Percentiles rank a stretch among this genome's conserved stretches.
Evolutionary conservation across 768 basidiomycete genomes (phyloP).

Genomic region (Russula olivacea): DNA sequence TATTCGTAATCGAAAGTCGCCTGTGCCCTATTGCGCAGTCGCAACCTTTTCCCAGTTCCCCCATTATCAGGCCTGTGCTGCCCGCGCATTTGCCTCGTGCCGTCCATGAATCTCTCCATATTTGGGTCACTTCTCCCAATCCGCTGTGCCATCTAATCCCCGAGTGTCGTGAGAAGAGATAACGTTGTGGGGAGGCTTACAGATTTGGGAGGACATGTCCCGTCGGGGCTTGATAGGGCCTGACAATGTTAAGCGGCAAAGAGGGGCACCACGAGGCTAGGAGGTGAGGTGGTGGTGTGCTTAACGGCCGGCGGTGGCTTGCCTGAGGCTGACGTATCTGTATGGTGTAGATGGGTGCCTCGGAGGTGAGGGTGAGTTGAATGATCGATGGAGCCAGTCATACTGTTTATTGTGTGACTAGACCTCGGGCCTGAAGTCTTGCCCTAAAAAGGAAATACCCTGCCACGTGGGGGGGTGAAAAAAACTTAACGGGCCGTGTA

Average conservation of each 20-base stretch:
- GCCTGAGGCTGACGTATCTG: not conserved
- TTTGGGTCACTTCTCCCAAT: conserved; percentile 2
- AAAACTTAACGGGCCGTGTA: not conserved
- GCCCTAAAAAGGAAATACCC: not conserved
- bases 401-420: not conserved
- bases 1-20: not conserved
- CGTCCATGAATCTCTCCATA: not conserved
- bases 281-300: not conserved
- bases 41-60: not conserved
- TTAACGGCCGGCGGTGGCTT: not conserved
- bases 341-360: not conserved
- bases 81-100: conserved; percentile 12
- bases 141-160: conserved; percentile 6
- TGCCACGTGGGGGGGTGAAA: conserved; percentile 9
- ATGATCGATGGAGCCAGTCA: not conserved
- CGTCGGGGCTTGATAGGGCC: conserved; percentile 10
- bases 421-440: not conserved
- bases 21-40: not conserved
- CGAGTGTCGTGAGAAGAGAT: not conserved
- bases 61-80: not conserved
- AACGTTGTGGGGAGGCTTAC: not conserved
- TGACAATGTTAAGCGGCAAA: not conserved
- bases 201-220: not conserved
- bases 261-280: conserved; percentile 8
- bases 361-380: not conserved